A percentile compares a stretch with the other conserved stretches of the same genome.
Conservation (phyloP, 352 stramenopile species). For the Phytophthora megakarya region DNA sequence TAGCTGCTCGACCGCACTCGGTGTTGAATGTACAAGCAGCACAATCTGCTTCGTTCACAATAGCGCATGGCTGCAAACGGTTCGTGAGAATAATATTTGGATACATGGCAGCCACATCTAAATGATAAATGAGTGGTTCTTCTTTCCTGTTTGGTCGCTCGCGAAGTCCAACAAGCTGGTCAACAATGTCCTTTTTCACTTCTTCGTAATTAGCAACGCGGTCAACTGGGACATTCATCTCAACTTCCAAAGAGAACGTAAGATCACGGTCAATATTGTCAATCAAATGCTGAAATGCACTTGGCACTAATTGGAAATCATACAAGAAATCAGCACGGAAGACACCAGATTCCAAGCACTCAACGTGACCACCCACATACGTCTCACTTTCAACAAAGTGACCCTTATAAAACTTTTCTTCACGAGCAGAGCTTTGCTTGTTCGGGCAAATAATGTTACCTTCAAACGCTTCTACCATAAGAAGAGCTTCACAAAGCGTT, state of each 20-base stretch:
- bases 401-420: slow-evolving; percentile 89
- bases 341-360: slow-evolving; percentile 98
- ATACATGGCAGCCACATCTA: slow-evolving; percentile 99
- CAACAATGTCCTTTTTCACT: slow-evolving; percentile 91
- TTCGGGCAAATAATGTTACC: slow-evolving; percentile 98
- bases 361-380: slow-evolving; percentile 99
- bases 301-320: slow-evolving; percentile 95
- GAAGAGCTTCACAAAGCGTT: slow-evolving; percentile 98
- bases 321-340: slow-evolving; percentile 98
- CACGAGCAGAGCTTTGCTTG: slow-evolving; percentile 92
- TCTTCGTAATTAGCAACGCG: slow-evolving; percentile 91
- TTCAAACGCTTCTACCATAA: slow-evolving; percentile 98
- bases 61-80: slow-evolving; percentile 96
- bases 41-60: slow-evolving; percentile 96
- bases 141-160: slow-evolving; percentile 92
- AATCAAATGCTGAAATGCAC: slow-evolving; percentile 95
- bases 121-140: slow-evolving; percentile 98
- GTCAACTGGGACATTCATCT: slow-evolving; percentile 87
- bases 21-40: slow-evolving; percentile 95
- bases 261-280: slow-evolving; percentile 98
- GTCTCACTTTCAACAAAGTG: slow-evolving; percentile 98
- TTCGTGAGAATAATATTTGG: slow-evolving; percentile 99
- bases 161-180: slow-evolving; percentile 92
- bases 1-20: slow-evolving; percentile 62
- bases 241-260: slow-evolving; percentile 95